Evolutionary conservation across 2,329 filamentous ascomycete genomes (phyloP).

Genomic region (Lachnellula hyalina): DNA sequence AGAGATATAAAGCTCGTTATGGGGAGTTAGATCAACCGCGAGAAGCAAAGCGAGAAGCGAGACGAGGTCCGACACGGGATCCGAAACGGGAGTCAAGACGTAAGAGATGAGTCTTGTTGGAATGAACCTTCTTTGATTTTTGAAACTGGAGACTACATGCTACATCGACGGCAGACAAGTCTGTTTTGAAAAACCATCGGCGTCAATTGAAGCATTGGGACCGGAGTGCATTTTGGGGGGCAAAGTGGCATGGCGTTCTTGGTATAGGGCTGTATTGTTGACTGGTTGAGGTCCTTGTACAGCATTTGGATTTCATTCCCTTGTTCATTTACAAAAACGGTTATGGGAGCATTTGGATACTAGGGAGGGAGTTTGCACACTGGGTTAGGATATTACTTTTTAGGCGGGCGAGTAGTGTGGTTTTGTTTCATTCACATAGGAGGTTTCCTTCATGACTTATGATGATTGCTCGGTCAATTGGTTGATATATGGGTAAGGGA

Average conservation of each 20-base stretch:
- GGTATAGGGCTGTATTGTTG: neutral
- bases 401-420: neutral
- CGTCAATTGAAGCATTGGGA: neutral
- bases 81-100: neutral
- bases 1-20: constrained; percentile 46
- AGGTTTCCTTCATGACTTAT: neutral
- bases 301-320: neutral
- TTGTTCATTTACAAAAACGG: neutral
- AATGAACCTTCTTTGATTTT: neutral
- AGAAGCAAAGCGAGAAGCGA: neutral
- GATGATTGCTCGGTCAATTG: neutral
- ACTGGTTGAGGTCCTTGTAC: neutral
- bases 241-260: constrained; percentile 1
- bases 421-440: neutral
- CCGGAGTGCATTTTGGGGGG: neutral
- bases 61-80: neutral
- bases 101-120: neutral
- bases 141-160: neutral
- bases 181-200: neutral
- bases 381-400: neutral
- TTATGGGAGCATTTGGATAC: neutral
- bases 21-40: constrained; percentile 14
- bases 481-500: neutral
- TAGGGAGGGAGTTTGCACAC: neutral
- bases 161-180: neutral